These are phyloP conservation scores for Iodosphaeria phyllophila DNA, from an alignment of 2,329 filamentous ascomycete species.

Conservation along the genomic window DNA sequence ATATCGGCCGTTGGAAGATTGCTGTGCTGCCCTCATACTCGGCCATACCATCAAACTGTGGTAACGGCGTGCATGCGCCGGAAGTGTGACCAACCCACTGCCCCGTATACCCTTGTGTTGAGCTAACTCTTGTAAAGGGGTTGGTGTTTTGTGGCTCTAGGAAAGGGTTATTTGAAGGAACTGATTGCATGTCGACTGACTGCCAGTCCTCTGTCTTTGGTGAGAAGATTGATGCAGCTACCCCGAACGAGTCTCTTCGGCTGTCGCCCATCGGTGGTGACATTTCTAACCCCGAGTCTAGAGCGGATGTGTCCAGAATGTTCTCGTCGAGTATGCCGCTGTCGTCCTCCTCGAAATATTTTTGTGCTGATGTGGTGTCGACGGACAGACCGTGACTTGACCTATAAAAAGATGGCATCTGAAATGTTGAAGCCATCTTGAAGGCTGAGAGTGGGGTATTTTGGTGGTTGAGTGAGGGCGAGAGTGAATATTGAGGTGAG, in stretches of 20 bases:
- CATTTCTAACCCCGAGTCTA: constrained; percentile 44
- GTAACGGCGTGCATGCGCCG: constrained; percentile 56
- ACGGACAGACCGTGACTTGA: constrained; percentile 29
- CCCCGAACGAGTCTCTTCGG: constrained; percentile 43
- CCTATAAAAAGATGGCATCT: constrained; percentile 32
- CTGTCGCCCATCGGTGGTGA: constrained; percentile 43
- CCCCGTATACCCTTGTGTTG: constrained; percentile 23
- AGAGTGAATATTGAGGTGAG: too few species aligned
- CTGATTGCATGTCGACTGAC: constrained; percentile 44
- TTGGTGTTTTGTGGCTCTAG: constrained; percentile 35
- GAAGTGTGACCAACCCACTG: constrained; percentile 49
- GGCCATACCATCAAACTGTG: constrained; percentile 44
- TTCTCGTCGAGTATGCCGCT: constrained; percentile 39
- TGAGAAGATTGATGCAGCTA: constrained; percentile 39
- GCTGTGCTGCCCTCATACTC: constrained; percentile 33
- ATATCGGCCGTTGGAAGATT: constrained; percentile 34
- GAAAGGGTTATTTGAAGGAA: constrained; percentile 45
- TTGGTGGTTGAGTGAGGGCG: too few species aligned
- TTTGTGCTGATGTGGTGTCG: constrained; percentile 33
- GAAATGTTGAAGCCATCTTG: constrained; percentile 31
- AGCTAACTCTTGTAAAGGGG: constrained; percentile 48
- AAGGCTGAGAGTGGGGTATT: constrained; percentile 7
- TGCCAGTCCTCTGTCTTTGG: constrained; percentile 48
- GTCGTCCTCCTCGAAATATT: constrained; percentile 44
- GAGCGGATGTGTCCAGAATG: constrained; percentile 36